These are phyloP conservation scores for Krasilnikovozyma curviuscula DNA, from an alignment of 768 basidiomycete genomes.

Conservation along the genomic window DNA sequence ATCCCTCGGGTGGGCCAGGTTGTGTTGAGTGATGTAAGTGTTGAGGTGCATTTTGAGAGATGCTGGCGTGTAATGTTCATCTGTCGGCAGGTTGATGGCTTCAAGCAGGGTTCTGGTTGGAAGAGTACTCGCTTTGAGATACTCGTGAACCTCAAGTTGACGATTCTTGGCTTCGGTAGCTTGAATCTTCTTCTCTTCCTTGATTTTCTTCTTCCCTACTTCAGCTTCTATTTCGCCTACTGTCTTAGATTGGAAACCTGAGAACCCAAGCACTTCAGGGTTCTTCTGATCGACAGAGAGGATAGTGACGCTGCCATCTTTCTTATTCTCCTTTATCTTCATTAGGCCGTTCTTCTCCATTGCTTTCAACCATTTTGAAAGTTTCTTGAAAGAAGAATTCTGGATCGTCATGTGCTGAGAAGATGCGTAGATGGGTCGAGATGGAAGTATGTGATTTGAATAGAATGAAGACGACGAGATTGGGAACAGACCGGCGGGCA, in stretches of 20 bases:
- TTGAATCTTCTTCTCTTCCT: constrained; percentile 33
- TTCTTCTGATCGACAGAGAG: constrained; percentile 15
- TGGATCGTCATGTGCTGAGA: constrained; percentile 36
- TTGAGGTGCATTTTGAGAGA: constrained; percentile 40
- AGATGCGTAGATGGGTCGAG: constrained; percentile 49
- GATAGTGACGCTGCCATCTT: constrained; percentile 17
- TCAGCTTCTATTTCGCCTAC: constrained; percentile 46
- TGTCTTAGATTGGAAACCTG: constrained; percentile 27
- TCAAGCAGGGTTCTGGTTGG: no score
- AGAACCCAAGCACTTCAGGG: neutral
- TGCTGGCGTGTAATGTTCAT: constrained; percentile 36
- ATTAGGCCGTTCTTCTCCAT: constrained; percentile 55
- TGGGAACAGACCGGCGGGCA: constrained; percentile 40
- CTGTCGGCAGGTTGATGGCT: constrained; percentile 26
- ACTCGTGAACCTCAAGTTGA: constrained; percentile 42
- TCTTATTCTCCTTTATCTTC: constrained; percentile 44
- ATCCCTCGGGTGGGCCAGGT: constrained; percentile 46
- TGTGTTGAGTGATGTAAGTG: constrained; percentile 40
- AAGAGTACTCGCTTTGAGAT: constrained; percentile 49
- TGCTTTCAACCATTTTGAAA: constrained; percentile 58
- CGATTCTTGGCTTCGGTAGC: constrained; percentile 32
- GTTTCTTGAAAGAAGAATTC: constrained; percentile 57
- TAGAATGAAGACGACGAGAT: constrained; percentile 59
- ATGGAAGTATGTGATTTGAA: constrained; percentile 55
- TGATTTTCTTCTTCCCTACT: constrained; percentile 40